phyloP scores from a whole-genome alignment of 140 eudicot genomes.

The Eryngium alpinum region DNA sequence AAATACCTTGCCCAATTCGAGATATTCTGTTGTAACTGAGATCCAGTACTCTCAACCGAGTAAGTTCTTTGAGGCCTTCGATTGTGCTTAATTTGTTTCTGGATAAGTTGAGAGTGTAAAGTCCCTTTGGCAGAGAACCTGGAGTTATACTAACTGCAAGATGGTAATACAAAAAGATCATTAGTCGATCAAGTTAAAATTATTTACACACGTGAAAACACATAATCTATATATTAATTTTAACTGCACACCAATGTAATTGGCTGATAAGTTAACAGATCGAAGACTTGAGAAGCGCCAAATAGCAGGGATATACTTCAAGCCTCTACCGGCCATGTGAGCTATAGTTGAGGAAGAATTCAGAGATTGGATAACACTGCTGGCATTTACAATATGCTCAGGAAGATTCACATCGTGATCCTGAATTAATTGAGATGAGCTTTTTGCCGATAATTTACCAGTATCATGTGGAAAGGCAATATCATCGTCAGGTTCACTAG shows the following conservation, averaged over 20 bases:
- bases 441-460: conserved; percentile 29
- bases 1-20: conserved; percentile 74
- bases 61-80: conserved; percentile 81
- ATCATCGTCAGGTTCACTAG: conserved; percentile 28
- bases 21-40: conserved; percentile 77
- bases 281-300: conserved; percentile 61
- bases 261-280: conserved; percentile 74
- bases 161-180: not conserved
- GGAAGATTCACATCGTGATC: conserved; percentile 28
- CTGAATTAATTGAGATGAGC: conserved; percentile 13
- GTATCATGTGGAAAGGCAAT: conserved; percentile 40
- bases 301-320: conserved; percentile 56
- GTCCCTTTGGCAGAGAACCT: conserved; percentile 86
- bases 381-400: conserved; percentile 67
- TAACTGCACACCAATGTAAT: conserved; percentile 48
- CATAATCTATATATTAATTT: not conserved
- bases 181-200: not conserved
- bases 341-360: conserved; percentile 76
- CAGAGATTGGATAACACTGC: conserved; percentile 60
- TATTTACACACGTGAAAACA: not conserved
- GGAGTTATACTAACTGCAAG: conserved; percentile 58
- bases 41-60: conserved; percentile 67
- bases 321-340: conserved; percentile 66
- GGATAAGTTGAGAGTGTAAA: conserved; percentile 73
- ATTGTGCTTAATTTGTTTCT: conserved; percentile 69